Conservation (phyloP, 139 green algal genomes). For the Ettlia oleoabundans region DNA sequence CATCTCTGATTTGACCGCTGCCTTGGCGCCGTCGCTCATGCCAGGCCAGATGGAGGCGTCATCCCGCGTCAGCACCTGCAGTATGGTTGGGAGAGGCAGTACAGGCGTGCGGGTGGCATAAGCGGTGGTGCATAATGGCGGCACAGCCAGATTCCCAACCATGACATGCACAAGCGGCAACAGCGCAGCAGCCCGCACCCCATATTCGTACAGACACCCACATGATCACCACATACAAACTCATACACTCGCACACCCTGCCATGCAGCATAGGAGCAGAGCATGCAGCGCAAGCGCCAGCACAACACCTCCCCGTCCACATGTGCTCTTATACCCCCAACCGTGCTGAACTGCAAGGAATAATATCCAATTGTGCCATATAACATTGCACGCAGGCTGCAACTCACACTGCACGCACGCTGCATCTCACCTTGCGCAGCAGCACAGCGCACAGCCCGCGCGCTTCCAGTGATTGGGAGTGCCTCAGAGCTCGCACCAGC, state of each 20-base stretch:
- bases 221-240: too few relatives aligned
- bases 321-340: too few relatives aligned
- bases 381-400: too few relatives aligned
- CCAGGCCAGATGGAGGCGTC: slow-evolving; percentile 78
- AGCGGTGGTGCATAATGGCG: background rate
- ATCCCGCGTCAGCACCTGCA: slow-evolving; percentile 76
- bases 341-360: too few relatives aligned
- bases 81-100: background rate
- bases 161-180: too few relatives aligned
- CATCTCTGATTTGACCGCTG: slow-evolving; percentile 71
- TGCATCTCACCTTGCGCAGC: slow-evolving; percentile 71
- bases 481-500: slow-evolving; percentile 59
- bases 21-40: slow-evolving; percentile 38
- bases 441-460: slow-evolving; percentile 81
- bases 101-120: background rate
- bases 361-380: too few relatives aligned
- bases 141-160: background rate
- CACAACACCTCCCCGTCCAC: too few relatives aligned
- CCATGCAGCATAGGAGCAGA: too few relatives aligned
- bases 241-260: too few relatives aligned
- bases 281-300: too few relatives aligned
- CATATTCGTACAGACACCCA: too few relatives aligned
- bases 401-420: background rate
- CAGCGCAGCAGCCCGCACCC: too few relatives aligned
- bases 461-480: slow-evolving; percentile 54